phyloP scores from a whole-genome alignment of 495 filamentous ascomycete genomes.

The Penicillium lividum region DNA sequence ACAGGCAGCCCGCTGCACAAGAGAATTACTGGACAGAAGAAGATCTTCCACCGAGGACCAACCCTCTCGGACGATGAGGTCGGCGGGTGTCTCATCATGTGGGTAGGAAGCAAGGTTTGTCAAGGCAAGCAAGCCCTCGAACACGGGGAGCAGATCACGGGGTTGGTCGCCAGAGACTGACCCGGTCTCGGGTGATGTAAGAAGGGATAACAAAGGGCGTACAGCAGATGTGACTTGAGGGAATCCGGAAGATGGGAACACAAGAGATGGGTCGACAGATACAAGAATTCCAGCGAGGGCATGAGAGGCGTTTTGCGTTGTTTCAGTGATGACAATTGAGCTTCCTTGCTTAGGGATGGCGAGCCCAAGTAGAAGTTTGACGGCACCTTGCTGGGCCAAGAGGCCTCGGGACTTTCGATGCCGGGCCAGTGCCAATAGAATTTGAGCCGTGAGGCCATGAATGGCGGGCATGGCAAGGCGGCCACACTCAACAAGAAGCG shows the following conservation, averaged over 20 bases:
- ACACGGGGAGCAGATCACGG: slow-evolving; percentile 81
- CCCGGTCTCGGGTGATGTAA: slow-evolving; percentile 51
- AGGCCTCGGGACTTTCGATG: slow-evolving; percentile 68
- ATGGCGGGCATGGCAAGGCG: slow-evolving; percentile 67
- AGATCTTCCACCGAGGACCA: slow-evolving; percentile 79
- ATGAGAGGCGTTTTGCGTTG: slow-evolving; percentile 70
- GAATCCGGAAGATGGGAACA: slow-evolving; percentile 77
- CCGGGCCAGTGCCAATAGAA: slow-evolving; percentile 74
- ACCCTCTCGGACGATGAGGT: slow-evolving; percentile 67
- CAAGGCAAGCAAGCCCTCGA: slow-evolving; percentile 86
- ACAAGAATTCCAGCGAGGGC: slow-evolving; percentile 91
- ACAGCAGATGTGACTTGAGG: slow-evolving; percentile 74
- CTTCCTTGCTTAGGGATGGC: slow-evolving; percentile 57
- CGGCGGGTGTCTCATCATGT: slow-evolving; percentile 61
- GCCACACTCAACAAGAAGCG: slow-evolving; percentile 68
- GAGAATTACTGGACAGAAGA: slow-evolving; percentile 71
- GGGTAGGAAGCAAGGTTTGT: slow-evolving; percentile 88
- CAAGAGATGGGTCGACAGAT: slow-evolving; percentile 78
- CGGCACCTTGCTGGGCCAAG: slow-evolving; percentile 86
- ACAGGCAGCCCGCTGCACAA: slow-evolving; percentile 78
- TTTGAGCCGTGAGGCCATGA: slow-evolving; percentile 64
- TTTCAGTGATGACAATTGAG: slow-evolving; percentile 38
- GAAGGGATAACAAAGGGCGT: slow-evolving; percentile 71
- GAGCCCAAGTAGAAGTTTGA: slow-evolving; percentile 76
- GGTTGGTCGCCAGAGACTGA: slow-evolving; percentile 56